Conservation (phyloP, 148 eudicot genomes). For the Spergularia marina region DNA sequence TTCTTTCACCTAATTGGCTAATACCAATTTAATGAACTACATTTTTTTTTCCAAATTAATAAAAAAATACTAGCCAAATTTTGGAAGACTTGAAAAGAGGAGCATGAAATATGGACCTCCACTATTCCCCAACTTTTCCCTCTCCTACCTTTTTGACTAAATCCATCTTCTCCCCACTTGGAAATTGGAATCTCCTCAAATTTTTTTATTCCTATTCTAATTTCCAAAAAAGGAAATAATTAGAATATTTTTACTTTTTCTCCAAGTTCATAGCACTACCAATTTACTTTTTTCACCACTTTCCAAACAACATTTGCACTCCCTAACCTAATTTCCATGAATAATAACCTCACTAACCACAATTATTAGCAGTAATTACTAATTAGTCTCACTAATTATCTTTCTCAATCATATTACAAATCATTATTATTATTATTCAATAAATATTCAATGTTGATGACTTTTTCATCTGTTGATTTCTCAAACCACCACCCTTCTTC, state of each 20-base stretch:
- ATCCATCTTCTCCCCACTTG: not conserved
- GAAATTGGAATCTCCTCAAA: not conserved
- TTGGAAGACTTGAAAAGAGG: constrained; percentile 1
- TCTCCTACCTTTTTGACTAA: not conserved
- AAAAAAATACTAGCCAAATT: not conserved
- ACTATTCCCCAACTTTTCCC: not conserved
- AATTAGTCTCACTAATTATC: not conserved
- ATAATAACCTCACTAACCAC: too few species aligned
- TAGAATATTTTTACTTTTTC: not conserved
- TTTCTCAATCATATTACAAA: not conserved
- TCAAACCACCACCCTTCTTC: constrained; percentile 14
- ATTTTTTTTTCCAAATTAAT: too few species aligned
- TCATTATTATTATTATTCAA: not conserved
- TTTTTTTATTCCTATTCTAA: not conserved
- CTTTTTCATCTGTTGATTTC: not conserved
- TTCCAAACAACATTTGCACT: too few species aligned
- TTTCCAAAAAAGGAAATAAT: too few species aligned
- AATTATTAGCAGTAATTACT: too few species aligned
- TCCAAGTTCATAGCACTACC: not conserved
- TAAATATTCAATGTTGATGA: constrained; percentile 9
- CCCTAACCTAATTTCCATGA: too few species aligned
- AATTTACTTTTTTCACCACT: too few species aligned
- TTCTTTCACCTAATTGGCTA: too few species aligned
- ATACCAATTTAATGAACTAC: too few species aligned
- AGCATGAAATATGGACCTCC: constrained; percentile 11